These are phyloP conservation scores for Sequoia sempervirens DNA, from an alignment of 75 land plant species.

Conservation along the genomic window DNA sequence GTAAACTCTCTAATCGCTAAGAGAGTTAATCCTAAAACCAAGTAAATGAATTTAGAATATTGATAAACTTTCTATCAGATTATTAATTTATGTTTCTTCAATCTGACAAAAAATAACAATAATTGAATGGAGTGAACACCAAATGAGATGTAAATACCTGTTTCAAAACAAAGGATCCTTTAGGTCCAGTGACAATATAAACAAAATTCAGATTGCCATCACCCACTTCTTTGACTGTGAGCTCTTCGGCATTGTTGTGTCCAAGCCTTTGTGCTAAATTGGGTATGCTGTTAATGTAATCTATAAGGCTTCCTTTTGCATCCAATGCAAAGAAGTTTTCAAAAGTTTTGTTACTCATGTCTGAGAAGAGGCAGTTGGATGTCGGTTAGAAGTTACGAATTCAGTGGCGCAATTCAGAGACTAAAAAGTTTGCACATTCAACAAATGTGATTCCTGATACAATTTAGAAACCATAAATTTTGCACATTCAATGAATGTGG, in stretches of 20 bases:
- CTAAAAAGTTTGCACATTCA: background rate
- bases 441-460: background rate
- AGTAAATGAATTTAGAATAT: background rate
- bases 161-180: slow-evolving; percentile 80
- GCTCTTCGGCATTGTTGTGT: background rate
- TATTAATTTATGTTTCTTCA: background rate
- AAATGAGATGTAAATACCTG: slow-evolving; percentile 40
- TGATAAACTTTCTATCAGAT: background rate
- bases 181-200: slow-evolving; percentile 54
- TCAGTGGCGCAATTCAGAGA: background rate
- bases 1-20: background rate
- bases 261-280: slow-evolving; percentile 13
- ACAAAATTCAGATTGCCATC: slow-evolving; percentile 95
- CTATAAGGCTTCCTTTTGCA: slow-evolving; percentile 30
- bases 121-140: background rate
- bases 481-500: background rate
- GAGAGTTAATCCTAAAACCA: background rate
- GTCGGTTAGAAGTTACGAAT: background rate
- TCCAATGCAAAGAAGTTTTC: slow-evolving; percentile 30
- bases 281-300: slow-evolving; percentile 51
- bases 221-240: slow-evolving; percentile 61
- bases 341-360: slow-evolving; percentile 11
- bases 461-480: background rate
- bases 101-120: background rate
- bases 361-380: background rate